Conservation (phyloP, 148 eudicot genomes). For the Nepenthes mirabilis region DNA sequence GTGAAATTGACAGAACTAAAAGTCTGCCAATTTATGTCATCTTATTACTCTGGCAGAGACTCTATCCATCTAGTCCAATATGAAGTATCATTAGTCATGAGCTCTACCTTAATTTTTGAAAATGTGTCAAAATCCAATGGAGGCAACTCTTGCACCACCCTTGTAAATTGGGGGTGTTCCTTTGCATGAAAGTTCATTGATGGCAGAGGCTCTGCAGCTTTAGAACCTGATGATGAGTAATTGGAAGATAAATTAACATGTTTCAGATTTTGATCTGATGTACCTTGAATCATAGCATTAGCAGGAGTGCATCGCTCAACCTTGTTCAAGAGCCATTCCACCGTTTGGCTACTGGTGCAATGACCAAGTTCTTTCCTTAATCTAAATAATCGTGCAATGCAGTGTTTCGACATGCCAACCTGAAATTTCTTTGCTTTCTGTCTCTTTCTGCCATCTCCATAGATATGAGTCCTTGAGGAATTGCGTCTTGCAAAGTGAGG, state of each 20-base stretch:
- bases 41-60: not conserved
- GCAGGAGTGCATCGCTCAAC: not conserved
- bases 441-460: not conserved
- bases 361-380: not conserved
- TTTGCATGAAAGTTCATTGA: not conserved
- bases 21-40: not conserved
- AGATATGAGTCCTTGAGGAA: no score
- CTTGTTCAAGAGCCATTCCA: not conserved
- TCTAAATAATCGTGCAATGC: not conserved
- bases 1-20: not conserved
- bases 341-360: not conserved
- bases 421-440: not conserved
- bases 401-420: not conserved
- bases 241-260: not conserved
- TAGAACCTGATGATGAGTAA: not conserved
- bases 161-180: not conserved
- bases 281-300: not conserved
- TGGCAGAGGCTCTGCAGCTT: not conserved
- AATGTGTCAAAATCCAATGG: not conserved
- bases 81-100: not conserved
- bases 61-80: not conserved
- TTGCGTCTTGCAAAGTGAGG: no score
- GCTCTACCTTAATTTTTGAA: not conserved
- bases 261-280: not conserved
- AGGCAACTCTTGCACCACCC: not conserved